Percentiles rank a stretch among this genome's conserved stretches.
Conservation (phyloP, 805 yeast species). For the Debaryomyces hansenii region DNA sequence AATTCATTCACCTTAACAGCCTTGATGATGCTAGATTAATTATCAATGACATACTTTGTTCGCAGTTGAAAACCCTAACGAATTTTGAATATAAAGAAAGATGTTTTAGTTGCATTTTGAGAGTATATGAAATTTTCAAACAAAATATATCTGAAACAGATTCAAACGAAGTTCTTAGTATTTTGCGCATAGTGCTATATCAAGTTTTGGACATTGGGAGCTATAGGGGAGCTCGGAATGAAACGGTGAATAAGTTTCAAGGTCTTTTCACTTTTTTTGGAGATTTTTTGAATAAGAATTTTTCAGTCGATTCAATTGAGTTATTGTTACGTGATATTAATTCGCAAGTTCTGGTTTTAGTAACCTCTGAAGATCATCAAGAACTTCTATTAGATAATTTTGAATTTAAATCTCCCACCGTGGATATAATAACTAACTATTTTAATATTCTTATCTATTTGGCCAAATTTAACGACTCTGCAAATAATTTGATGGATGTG, state of each 20-base stretch:
- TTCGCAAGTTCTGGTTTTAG: not conserved
- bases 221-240: not conserved
- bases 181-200: not conserved
- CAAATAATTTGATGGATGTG: not conserved
- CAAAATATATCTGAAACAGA: not conserved
- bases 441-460: conserved; percentile 4
- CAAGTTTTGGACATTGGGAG: not conserved
- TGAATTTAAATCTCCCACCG: conserved; percentile 7
- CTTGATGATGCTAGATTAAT: conserved; percentile 18
- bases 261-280: not conserved
- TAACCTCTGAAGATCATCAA: conserved; percentile 1
- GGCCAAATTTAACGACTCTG: not conserved
- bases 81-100: conserved; percentile 15
- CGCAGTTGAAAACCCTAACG: conserved; percentile 14
- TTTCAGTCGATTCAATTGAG: not conserved
- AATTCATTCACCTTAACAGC: conserved; percentile 18
- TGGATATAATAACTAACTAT: conserved; percentile 11
- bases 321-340: conserved; percentile 2
- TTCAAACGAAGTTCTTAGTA: not conserved
- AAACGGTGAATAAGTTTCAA: not conserved
- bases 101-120: conserved; percentile 20
- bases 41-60: conserved; percentile 15
- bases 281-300: not conserved
- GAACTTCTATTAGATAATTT: conserved; percentile 3
- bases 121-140: conserved; percentile 14